Conservation (phyloP, 2,329 filamentous ascomycete species). For the Colletotrichum aenigma region DNA sequence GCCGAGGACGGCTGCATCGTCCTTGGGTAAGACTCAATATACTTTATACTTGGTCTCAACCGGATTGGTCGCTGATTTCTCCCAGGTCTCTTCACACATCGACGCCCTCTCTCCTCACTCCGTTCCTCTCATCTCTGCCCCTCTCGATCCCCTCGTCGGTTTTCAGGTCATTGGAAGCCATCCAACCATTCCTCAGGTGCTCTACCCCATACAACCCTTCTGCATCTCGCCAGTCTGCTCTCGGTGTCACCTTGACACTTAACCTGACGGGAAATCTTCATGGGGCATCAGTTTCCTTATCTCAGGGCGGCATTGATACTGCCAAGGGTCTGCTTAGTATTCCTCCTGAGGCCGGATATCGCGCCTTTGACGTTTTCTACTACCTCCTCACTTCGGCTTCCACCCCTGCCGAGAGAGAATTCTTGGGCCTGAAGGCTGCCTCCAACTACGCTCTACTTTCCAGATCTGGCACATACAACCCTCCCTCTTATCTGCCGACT, state of each 20-base stretch:
- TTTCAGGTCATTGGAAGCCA: slow-evolving; percentile 78
- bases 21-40: slow-evolving; percentile 67
- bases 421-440: slow-evolving; percentile 78
- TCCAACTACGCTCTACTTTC: slow-evolving; percentile 80
- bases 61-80: not conserved
- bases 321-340: slow-evolving; percentile 79
- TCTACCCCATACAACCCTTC: slow-evolving; percentile 92
- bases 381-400: slow-evolving; percentile 93
- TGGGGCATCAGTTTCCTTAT: slow-evolving; percentile 76
- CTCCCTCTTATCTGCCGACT: slow-evolving; percentile 87
- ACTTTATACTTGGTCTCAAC: not conserved
- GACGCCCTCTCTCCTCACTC: slow-evolving; percentile 80
- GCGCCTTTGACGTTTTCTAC: slow-evolving; percentile 98
- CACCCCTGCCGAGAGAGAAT: slow-evolving; percentile 86
- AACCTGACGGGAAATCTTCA: slow-evolving; percentile 81
- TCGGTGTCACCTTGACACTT: slow-evolving; percentile 82
- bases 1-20: slow-evolving; percentile 96
- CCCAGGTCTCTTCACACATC: slow-evolving; percentile 85
- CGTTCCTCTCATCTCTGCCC: slow-evolving; percentile 82
- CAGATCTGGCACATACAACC: slow-evolving; percentile 82
- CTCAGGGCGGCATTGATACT: slow-evolving; percentile 88
- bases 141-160: slow-evolving; percentile 77
- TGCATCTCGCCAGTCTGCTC: slow-evolving; percentile 76
- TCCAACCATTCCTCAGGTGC: slow-evolving; percentile 86
- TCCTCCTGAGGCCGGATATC: slow-evolving; percentile 78